Evolutionary conservation across 331 rosid genomes (phyloP), one percentile per base, ranked within the genome.

Genomic region (Arachis monticola): DNA sequence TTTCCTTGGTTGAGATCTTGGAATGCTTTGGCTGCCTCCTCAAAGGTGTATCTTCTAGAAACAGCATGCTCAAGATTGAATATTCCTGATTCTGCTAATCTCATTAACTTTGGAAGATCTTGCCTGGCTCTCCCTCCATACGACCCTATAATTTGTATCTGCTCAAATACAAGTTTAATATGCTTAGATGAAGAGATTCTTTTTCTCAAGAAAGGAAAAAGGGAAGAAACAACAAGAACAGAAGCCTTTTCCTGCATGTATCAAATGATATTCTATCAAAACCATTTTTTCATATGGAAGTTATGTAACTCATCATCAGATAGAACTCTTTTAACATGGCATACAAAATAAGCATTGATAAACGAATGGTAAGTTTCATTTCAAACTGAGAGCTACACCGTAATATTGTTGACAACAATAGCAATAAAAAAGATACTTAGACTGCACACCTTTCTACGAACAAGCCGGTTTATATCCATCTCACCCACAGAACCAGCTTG

Each of bases 121-220:
- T 94, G 93, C 88, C 99, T 92, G 3, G 97, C 99, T 77, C 99
- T 90, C 44, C 88, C 99, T 87, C 97, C 99, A 64, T 91, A 92
- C 0, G 97, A 91, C 4, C 97, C 98, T 75, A 93, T 87, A 44
- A 93, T 81, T 89, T 93, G 80, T 78, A 93, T 84, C 98, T 93
- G 87, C 67, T 80, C 75, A 45, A 63, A 65, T 44, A 67, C 64
- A 50, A 50, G 55, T 41, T 47, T 14, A 64, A 75, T 42, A 77
- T 59, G 60, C 11, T 64, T 53, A 69, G 31, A 63, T 41, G 41
- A n/a, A 27, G 32, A 67, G 27, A 42, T 35, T 2, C 10, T 70
- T 41, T 41, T 3, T 35, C 40, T 48, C 52, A 47, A 47, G 52
- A 10, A 47, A 47, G 52, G 52, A 47, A 47, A 44, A 48, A 10